Evolutionary conservation across 192 early-diverging fungal species (phyloP), one percentile per base, ranked within the genome.

Genomic region (Geranomyces michiganensis): DNA sequence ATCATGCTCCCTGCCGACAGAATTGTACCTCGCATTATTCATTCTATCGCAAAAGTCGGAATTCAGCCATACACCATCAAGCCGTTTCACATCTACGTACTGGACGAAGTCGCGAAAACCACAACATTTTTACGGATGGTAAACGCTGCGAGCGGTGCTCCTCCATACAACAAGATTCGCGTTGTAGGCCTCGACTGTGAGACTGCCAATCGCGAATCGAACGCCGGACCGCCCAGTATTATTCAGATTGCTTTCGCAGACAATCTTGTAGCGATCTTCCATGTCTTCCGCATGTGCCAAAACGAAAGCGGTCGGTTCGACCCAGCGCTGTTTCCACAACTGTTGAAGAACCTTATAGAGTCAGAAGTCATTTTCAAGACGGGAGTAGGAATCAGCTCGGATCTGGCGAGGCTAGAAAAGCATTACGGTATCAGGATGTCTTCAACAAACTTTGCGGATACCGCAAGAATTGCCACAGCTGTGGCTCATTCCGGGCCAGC

Each of bases 201-300:
- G 48, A 71, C 70, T 14, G 41, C 60, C 9, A 6, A 3, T 1
- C 60, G 60, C 21, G 17, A 24, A 58, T n/a, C n/a, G n/a, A n/a
- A n/a, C 26, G 10, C 12, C 10, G 62, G 62, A 17, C 62, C 62
- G 1, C 68, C 68, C n/a, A 71, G 70, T 10, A 45, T 63, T 44
- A 46, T 71, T 14, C 70, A 71, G 30, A 71, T 71, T 31, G 70
- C 70, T 0, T 71, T 71, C 26, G 62, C 70, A 12, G 70, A 71
- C 32, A 46, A 41, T 13, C 70, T 71, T 0, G 70, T 71, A 7
- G 70, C n/a, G n/a, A 63, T 71, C 17, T 71, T 71, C 10, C 70
- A 71, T 60, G 70, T 41, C 10, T 41, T 7, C 36, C 68, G 56
- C 0, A 70, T 70, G 68, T 70, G 68, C 33, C 10, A 10, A 3